Evolutionary conservation across 2,329 filamentous ascomycete species (phyloP).

Genomic region (Neophaeococcomyces aloes): DNA sequence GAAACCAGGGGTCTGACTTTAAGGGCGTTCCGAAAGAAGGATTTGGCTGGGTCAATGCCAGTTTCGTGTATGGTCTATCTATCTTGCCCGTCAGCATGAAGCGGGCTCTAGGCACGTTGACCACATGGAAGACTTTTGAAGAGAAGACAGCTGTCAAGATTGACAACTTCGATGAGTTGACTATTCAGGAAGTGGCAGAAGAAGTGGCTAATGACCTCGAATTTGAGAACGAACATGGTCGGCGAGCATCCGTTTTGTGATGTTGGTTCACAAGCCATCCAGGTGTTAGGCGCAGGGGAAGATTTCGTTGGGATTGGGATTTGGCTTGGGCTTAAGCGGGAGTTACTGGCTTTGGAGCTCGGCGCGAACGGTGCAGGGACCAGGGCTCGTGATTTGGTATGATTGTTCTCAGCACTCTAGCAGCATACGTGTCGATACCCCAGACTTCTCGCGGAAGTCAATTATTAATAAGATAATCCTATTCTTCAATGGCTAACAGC

Average conservation of each 20-base stretch:
- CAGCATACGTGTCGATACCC: too few relatives aligned
- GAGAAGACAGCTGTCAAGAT: conserved; percentile 44
- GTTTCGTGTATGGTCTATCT: conserved; percentile 85
- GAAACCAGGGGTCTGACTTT: conserved; percentile 91
- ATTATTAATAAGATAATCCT: too few relatives aligned
- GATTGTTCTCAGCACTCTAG: too few relatives aligned
- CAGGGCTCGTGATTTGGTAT: too few relatives aligned
- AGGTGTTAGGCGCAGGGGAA: too few relatives aligned
- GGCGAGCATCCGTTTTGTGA: neutral
- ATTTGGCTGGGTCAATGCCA: conserved; percentile 99
- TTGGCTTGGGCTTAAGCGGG: too few relatives aligned
- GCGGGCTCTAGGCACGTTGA: conserved; percentile 77
- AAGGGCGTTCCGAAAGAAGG: conserved; percentile 93
- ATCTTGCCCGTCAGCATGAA: conserved; percentile 83
- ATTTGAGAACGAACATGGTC: neutral
- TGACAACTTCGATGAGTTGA: conserved; percentile 13
- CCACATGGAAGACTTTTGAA: conserved; percentile 72
- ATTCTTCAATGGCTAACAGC: too few relatives aligned
- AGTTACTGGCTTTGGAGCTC: too few relatives aligned
- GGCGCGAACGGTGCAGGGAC: too few relatives aligned
- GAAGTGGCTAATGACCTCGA: conserved; percentile 2
- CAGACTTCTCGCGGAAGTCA: too few relatives aligned
- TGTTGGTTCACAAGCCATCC: too few relatives aligned
- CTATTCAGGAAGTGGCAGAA: conserved; percentile 17
- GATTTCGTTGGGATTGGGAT: too few relatives aligned